Evolutionary conservation across 805 yeast genomes (phyloP).

Genomic region (Ogataea sp.): DNA sequence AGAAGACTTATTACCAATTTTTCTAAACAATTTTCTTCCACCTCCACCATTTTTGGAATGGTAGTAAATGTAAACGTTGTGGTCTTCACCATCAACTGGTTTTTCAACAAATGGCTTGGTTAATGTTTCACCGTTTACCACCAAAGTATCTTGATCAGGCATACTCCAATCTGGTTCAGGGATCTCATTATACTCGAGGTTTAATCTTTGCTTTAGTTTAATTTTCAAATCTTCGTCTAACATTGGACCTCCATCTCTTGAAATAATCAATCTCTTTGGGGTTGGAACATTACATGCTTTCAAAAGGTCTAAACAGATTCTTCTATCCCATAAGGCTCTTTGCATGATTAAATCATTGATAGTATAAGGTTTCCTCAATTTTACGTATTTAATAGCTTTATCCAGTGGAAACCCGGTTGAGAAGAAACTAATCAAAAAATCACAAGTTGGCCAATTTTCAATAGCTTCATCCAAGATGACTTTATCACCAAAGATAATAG

Average conservation of each 20-base stretch:
- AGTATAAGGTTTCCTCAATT: constrained; percentile 80
- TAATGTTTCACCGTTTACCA: constrained; percentile 64
- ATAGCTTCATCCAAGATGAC: constrained; percentile 87
- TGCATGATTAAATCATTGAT: constrained; percentile 89
- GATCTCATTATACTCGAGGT: constrained; percentile 41
- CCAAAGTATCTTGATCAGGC: constrained; percentile 80
- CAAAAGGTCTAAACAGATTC: constrained; percentile 72
- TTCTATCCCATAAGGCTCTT: constrained; percentile 94
- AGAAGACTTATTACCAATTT: constrained; percentile 94
- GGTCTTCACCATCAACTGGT: constrained; percentile 99
- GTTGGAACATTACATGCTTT: constrained; percentile 84
- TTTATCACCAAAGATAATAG: constrained; percentile 95
- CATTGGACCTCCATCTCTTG: constrained; percentile 95
- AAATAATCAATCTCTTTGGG: constrained; percentile 79
- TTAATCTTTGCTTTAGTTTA: constrained; percentile 51
- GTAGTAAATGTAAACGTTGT: constrained; percentile 89
- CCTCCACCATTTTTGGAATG: constrained; percentile 92
- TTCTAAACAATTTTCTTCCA: constrained; percentile 87
- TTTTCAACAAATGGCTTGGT: constrained; percentile 94
- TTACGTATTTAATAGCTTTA: constrained; percentile 87
- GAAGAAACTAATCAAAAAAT: constrained; percentile 85
- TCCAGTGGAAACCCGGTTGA: constrained; percentile 95
- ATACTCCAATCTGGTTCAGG: constrained; percentile 78
- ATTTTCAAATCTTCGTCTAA: constrained; percentile 60
- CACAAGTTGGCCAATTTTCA: constrained; percentile 99